These are phyloP conservation scores for Amylostereum chailletii DNA, from an alignment of 1,284 basidiomycete genomes.

Conservation along the genomic window DNA sequence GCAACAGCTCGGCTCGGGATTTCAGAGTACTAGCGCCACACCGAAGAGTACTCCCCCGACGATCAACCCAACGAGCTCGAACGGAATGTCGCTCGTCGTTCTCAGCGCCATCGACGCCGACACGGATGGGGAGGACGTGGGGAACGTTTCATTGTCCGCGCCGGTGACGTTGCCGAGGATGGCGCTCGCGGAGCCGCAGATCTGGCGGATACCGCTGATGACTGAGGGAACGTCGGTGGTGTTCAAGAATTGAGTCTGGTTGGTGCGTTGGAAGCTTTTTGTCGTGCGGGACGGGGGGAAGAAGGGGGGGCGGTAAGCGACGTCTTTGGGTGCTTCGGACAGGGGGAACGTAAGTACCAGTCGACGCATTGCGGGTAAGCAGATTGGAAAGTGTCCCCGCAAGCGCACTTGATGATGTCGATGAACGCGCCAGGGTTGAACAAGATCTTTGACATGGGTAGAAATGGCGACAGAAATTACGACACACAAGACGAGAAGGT, in stretches of 20 bases:
- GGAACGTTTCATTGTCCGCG: conserved; percentile 34
- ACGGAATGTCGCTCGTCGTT: neutral
- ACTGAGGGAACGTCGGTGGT: conserved; percentile 36
- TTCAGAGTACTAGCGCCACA: neutral
- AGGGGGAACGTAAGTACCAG: conserved; percentile 37
- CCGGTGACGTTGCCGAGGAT: conserved; percentile 43
- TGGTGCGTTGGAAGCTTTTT: conserved; percentile 46
- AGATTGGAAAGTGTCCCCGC: conserved; percentile 57
- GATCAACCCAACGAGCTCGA: neutral
- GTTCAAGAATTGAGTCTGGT: conserved; percentile 43
- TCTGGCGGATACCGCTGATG: conserved; percentile 38
- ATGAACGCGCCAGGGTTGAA: conserved; percentile 57
- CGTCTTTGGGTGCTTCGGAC: too few species aligned
- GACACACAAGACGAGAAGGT: neutral
- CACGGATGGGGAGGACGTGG: conserved; percentile 12
- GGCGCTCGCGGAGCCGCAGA: conserved; percentile 44
- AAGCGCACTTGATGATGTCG: conserved; percentile 59
- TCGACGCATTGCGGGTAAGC: conserved; percentile 65
- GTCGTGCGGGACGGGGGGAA: neutral
- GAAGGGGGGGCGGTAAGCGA: neutral
- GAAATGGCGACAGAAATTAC: neutral
- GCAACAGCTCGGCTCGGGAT: too few species aligned
- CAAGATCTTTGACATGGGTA: conserved; percentile 33
- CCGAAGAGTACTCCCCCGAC: neutral
- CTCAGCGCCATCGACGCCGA: neutral